Evolutionary conservation across 768 basidiomycete genomes (phyloP), one percentile per base, ranked within the genome.

Genomic region (Jaapia argillacea): DNA sequence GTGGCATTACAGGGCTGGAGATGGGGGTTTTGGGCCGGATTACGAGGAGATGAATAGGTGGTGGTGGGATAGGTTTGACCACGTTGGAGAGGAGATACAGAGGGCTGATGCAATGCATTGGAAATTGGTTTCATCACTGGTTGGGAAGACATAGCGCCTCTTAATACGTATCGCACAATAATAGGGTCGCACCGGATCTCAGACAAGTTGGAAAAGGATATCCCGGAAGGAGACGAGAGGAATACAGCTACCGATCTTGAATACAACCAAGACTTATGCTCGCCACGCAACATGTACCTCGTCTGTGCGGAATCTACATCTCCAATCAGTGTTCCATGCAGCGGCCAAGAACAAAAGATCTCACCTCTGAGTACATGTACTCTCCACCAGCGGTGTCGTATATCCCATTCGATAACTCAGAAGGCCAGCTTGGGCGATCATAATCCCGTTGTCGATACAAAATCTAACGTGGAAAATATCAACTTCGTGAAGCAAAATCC

Each of bases 391-490:
- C 2, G 83, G 73, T 0, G 92, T 97, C 38, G 65, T 62, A 48
- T 79, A 72, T 21, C 94, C 96, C 91, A 93, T 97, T 2, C 96
- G 75, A 59, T 79, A 91, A 48, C 82, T 79, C 27, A 99, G 70
- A 23, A 99, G 72, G 4, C 96, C 96, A 4, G 96, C 96, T 57
- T 99, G 96, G 2, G 96, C 94, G 43, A 99, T 98, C 96, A 99
- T 99, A 52, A 98, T 94, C 1, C 96, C 96, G 52, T 99, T 99
- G 60, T 99, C 96, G 47, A 99, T 98, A 63, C 96, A 98, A 62
- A 94, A 98, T 43, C 93, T 94, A 53, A n/a, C 18, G 28, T 4
- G 6, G 16, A 6, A 42, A 40, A 45, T 42, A 39, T 39, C 23
- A 6, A 13, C 26, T 14, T 28, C 26, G 42, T n/a, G n/a, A n/a